Conservation (phyloP, 768 basidiomycete species). For the Phaeolepiota aurea region DNA sequence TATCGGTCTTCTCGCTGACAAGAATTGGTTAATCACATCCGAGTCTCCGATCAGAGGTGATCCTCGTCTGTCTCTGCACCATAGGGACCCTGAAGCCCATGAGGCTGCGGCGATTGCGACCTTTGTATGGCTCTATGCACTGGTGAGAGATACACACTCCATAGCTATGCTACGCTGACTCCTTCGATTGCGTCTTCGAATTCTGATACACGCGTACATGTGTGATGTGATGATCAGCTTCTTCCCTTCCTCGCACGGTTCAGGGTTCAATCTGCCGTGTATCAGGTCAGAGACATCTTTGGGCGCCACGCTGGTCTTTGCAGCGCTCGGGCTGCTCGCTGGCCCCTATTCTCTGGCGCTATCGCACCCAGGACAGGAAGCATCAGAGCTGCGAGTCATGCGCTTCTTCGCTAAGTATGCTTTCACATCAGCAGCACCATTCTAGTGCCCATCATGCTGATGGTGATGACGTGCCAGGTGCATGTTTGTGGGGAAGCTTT, state of each 20-base stretch:
- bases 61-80: conserved; percentile 28
- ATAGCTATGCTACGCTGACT: conserved; percentile 40
- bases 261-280: conserved; percentile 37
- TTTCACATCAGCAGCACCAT: not conserved
- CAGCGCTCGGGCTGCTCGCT: conserved; percentile 44
- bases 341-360: conserved; percentile 59
- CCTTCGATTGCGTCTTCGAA: conserved; percentile 44
- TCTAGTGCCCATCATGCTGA: conserved; percentile 31
- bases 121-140: conserved; percentile 52
- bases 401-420: conserved; percentile 25
- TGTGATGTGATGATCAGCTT: not conserved
- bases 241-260: conserved; percentile 25
- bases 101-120: conserved; percentile 42
- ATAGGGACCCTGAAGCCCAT: conserved; percentile 53
- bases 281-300: conserved; percentile 36
- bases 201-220: not conserved
- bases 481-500: conserved; percentile 26
- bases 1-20: conserved; percentile 42
- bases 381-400: conserved; percentile 38
- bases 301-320: conserved; percentile 45
- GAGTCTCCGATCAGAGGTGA: not conserved
- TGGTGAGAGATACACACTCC: conserved; percentile 21
- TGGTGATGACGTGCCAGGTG: conserved; percentile 30
- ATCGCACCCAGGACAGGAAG: conserved; percentile 38
- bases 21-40: conserved; percentile 28